Conservation (phyloP, 805 yeast species). For the Candida wancherniae region DNA sequence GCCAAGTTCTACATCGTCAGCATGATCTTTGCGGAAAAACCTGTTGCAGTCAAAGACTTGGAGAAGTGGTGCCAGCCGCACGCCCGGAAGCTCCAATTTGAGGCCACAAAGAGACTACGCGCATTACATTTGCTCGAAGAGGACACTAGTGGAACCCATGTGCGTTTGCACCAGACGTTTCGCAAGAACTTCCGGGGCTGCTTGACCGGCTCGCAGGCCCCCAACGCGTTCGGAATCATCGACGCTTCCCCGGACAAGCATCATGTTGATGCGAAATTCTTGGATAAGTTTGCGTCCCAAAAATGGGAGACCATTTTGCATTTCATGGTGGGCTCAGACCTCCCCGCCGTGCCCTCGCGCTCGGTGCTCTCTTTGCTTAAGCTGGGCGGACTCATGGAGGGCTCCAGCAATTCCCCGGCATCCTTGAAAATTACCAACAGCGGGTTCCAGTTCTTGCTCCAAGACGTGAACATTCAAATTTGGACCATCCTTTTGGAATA, state of each 20-base stretch:
- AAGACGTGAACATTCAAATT: constrained; percentile 88
- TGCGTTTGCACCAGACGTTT: constrained; percentile 68
- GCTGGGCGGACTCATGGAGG: constrained; percentile 87
- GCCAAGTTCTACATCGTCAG: constrained; percentile 88
- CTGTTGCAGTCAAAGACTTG: constrained; percentile 60
- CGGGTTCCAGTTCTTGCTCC: constrained; percentile 91
- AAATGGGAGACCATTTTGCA: constrained; percentile 96
- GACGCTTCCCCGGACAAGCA: constrained; percentile 50
- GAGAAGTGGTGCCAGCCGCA: constrained; percentile 71
- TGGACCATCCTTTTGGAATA: constrained; percentile 91
- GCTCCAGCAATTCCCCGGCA: constrained; percentile 31
- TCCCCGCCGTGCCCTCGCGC: constrained; percentile 60
- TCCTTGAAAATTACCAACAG: constrained; percentile 72
- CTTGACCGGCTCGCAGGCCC: constrained; percentile 67
- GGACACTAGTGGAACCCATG: constrained; percentile 40
- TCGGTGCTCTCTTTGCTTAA: constrained; percentile 74
- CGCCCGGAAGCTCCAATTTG: constrained; percentile 58
- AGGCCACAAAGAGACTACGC: constrained; percentile 72
- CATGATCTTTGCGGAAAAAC: constrained; percentile 75
- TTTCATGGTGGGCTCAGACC: constrained; percentile 94
- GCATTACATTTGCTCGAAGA: constrained; percentile 73
- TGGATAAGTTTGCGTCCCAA: constrained; percentile 74
- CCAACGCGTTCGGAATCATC: constrained; percentile 74
- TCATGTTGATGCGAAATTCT: constrained; percentile 55
- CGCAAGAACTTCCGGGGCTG: constrained; percentile 74